Evolutionary conservation across 2,329 filamentous ascomycete species (phyloP), one percentile per base, ranked within the genome.

Genomic region (Nakataea oryzae): DNA sequence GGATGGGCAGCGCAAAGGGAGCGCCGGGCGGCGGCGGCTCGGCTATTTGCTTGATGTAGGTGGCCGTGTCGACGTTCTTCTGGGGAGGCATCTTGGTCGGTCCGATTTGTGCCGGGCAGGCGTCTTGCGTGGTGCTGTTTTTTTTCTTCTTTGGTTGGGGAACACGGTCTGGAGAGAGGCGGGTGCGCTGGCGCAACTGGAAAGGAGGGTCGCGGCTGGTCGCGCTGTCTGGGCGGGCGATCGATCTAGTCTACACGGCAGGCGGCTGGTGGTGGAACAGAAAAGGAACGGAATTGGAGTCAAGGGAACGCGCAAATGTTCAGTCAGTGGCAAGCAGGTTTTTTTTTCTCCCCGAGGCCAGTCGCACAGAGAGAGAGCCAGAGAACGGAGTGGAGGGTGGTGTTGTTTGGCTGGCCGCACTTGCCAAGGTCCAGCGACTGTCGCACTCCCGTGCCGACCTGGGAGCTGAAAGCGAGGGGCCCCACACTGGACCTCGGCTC

Each of bases 1-100:
- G 88, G 26, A 99, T 69, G 14, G 91, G 78, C 17, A 96, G 79
- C 57, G 88, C 89, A 72, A 95, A 95, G 1, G 92, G 90, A 59
- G 84, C 78, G 66, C 91, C 91, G 11, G 87, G 83, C 3, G 90
- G 86, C 58, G 91, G 91, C 21, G 84, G 81, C 62, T 77, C 72
- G 60, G 80, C 75, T 63, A 91, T 75, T 71, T 86, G 83, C 66
- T 76, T 72, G 67, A 81, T 76, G 65, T 75, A 74, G 54, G 79
- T 76, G 62, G 70, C 66, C 41, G 69, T 70, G 57, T 77, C 73
- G 65, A 55, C 50, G 32, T 54, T 54, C 54, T 55, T 54, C 17
- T 67, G 61, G 62, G 73, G 70, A 61, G 73, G 69, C 72, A 78
- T 64, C 58, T 74, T 64, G 62, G 68, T 67, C 59, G 62, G 34